Evolutionary conservation across 2,329 filamentous ascomycete genomes (phyloP).

Genomic region (Ophidiomyces ophidiicola): DNA sequence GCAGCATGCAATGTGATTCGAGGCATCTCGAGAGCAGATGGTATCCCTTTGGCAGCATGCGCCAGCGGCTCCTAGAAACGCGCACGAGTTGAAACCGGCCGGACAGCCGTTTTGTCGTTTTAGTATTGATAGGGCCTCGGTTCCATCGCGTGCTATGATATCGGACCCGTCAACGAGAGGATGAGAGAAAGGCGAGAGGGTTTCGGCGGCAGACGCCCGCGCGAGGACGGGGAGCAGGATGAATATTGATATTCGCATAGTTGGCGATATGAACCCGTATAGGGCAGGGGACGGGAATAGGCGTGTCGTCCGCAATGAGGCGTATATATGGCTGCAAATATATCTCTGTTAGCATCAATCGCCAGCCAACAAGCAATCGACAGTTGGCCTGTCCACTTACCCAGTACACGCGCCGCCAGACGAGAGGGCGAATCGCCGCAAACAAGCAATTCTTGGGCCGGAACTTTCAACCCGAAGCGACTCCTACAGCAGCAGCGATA

Average conservation of each 20-base stretch:
- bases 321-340: too few relatives aligned
- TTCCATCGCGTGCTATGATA: constrained; percentile 9
- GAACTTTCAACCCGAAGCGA: too few relatives aligned
- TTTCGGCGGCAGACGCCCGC: constrained; percentile 2
- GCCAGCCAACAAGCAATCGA: too few relatives aligned
- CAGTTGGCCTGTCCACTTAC: too few relatives aligned
- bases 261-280: neutral
- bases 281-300: neutral
- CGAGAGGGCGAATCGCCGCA: too few relatives aligned
- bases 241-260: constrained; percentile 8
- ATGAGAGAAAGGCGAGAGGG: constrained; percentile 11
- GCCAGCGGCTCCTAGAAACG: constrained; percentile 39
- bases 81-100: constrained; percentile 41
- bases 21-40: constrained; percentile 44
- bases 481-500: too few relatives aligned
- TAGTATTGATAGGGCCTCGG: constrained; percentile 9
- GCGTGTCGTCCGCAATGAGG: neutral
- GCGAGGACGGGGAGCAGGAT: constrained; percentile 10
- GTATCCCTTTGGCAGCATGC: constrained; percentile 45
- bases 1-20: constrained; percentile 50
- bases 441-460: too few relatives aligned
- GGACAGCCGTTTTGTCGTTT: constrained; percentile 36
- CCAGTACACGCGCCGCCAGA: too few relatives aligned
- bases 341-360: too few relatives aligned
- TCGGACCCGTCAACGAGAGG: constrained; percentile 8